A percentile compares a stretch with the other conserved stretches of the same genome.
Conservation (phyloP, 1,284 basidiomycete genomes). For the Papiliotrema terrestris region DNA sequence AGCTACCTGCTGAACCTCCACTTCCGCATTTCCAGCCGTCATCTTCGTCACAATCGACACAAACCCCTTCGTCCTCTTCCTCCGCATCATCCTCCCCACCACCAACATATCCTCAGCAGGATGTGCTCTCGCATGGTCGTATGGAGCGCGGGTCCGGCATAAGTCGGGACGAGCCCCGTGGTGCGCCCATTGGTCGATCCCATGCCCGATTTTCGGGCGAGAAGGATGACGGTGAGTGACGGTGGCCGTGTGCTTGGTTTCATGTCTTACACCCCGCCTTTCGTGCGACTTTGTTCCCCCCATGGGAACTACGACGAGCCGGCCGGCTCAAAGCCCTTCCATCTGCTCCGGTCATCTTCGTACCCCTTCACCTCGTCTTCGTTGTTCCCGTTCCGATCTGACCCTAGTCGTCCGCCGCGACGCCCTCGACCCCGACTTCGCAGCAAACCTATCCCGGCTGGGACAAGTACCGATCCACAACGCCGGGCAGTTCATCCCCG, state of each 20-base stretch:
- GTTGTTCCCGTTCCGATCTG: too few relatives aligned
- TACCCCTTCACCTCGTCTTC: too few relatives aligned
- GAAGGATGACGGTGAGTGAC: conserved; percentile 43
- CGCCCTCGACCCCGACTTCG: conserved; percentile 68
- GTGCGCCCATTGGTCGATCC: conserved; percentile 3
- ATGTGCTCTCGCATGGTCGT: background rate
- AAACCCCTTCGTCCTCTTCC: background rate
- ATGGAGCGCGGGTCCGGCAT: conserved; percentile 1
- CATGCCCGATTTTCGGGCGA: conserved; percentile 35
- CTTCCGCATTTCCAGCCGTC: conserved; percentile 24
- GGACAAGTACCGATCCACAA: conserved; percentile 66
- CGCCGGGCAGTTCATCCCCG: conserved; percentile 57
- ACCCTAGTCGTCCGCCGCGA: conserved; percentile 63
- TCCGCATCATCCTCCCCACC: background rate
- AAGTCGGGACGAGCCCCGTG: background rate
- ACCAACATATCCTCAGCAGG: background rate
- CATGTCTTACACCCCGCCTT: too few relatives aligned
- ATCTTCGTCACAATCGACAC: background rate
- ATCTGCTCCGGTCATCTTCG: too few relatives aligned
- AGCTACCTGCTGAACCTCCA: conserved; percentile 21
- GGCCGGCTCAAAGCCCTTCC: too few relatives aligned
- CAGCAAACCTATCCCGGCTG: conserved; percentile 64
- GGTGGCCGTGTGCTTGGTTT: background rate
- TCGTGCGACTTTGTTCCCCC: too few relatives aligned
- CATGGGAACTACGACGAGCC: too few relatives aligned